A percentile compares a stretch with the other conserved stretches of the same genome.
Conservation (phyloP, 1,139 yeast genomes). For the Candida dubliniensis region DNA sequence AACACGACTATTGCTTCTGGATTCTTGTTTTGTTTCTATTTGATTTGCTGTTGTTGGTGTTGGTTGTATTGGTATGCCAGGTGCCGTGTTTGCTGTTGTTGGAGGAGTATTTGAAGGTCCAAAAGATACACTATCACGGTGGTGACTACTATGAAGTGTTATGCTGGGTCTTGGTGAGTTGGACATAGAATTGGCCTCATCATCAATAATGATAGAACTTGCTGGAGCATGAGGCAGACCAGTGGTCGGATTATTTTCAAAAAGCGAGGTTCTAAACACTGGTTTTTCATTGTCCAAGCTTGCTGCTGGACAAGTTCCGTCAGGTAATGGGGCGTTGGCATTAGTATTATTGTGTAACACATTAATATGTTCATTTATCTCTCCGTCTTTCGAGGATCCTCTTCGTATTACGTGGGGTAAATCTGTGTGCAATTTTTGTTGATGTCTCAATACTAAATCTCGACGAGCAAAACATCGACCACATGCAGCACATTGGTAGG, state of each 20-base stretch:
- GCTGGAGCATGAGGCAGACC: constrained; percentile 11
- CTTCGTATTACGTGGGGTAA: constrained; percentile 26
- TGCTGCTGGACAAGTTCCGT: constrained; percentile 8
- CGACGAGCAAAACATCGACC: constrained; percentile 52
- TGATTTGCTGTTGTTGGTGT: constrained; percentile 4
- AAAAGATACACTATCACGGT: constrained; percentile 15
- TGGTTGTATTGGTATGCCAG: constrained; percentile 2
- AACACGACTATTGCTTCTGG: neutral
- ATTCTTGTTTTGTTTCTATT: neutral
- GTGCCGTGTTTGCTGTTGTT: neutral
- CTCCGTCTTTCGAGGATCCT: constrained; percentile 19
- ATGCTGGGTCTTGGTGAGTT: constrained; percentile 15
- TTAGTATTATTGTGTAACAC: constrained; percentile 45
- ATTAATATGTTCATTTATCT: constrained; percentile 39
- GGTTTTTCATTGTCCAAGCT: constrained; percentile 13
- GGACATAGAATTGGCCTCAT: constrained; percentile 4
- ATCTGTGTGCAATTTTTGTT: constrained; percentile 40
- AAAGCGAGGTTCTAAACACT: constrained; percentile 25
- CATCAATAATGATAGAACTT: neutral
- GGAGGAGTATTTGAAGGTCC: constrained; percentile 1
- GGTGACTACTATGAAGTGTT: constrained; percentile 14
- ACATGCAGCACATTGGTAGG: constrained; percentile 62
- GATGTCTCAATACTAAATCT: constrained; percentile 50
- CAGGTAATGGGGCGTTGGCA: constrained; percentile 46
- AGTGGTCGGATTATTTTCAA: constrained; percentile 10